Base-by-base conservation (phyloP, 169 alveolate genomes). In the Babesia bigemina region DNA sequence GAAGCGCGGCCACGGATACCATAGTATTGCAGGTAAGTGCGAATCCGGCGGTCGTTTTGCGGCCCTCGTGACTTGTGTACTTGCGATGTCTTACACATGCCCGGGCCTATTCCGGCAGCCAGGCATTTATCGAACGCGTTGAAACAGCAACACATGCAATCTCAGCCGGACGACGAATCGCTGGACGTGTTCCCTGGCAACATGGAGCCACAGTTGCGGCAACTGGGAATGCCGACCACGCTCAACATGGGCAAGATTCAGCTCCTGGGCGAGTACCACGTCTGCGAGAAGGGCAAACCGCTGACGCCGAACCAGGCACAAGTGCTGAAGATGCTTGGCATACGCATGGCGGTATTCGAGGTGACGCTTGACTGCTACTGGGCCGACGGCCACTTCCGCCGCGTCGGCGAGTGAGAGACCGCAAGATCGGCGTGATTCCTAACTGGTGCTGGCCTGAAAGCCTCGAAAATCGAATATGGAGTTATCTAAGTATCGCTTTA, bases 161-260 rank as follows among this genome's bases (percentile, higher is more conserved):
- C 21, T 2, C 70, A 79, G 87, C 79, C 61, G 28, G 85, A 49
- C 8, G 88, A 76, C 4, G 57, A 58, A 6, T 22, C 61, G 28
- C 59, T 81, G n/a, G 63, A 65, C 19, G 71, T 39, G 36, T 60
- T 81, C 22, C 88, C 88, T 9, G 88, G 88, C 56, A 72, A 60
- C 47, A 81, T 81, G 88, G 88, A 81, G 85, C 81, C 88, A 9
- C 88, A 81, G 44, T 73, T 81, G 28, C 21, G 88, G 61, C 70
- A 74, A 17, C 63, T 81, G 28, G 88, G 88, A 12, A 3, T 81
- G 56, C 88, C 88, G 17, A 81, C 88, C 6, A 52, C 79, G 11
- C 55, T 81, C 16, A 81, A 81, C 45, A 65, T 81, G 84, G 88
- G 88, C 16, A 74, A 63, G 57, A 81, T 81, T 14, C 53, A 67